A percentile compares a stretch with the other conserved stretches of the same genome.
Evolutionary conservation across 345 rosid genomes (phyloP).

Genomic region (Sonneratia caseolaris): DNA sequence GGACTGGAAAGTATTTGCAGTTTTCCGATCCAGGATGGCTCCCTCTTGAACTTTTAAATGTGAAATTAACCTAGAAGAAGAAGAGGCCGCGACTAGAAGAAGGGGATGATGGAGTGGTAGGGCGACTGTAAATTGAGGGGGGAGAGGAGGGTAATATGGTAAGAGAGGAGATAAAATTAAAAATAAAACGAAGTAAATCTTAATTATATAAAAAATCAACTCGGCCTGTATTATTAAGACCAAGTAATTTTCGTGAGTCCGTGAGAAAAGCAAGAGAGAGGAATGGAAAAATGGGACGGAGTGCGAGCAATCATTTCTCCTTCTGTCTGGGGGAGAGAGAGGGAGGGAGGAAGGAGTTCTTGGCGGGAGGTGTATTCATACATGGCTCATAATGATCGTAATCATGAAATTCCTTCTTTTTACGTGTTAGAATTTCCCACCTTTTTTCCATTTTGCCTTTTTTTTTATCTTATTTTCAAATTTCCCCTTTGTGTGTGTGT

Average conservation of each 20-base stretch:
- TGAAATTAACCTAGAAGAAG: background rate
- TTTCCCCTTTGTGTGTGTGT: too few species aligned
- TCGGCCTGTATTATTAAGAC: too few species aligned
- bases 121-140: background rate
- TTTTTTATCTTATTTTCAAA: background rate
- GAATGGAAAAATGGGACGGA: too few species aligned
- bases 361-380: background rate
- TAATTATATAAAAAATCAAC: too few species aligned
- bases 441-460: background rate
- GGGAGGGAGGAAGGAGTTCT: background rate
- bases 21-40: too few species aligned
- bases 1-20: too few species aligned
- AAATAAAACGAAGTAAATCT: too few species aligned
- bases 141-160: background rate
- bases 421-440: background rate
- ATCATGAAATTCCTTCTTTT: conserved; percentile 6
- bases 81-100: background rate
- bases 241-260: background rate
- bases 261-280: background rate
- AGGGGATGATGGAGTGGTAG: too few species aligned
- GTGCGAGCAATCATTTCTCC: background rate
- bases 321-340: conserved; percentile 2
- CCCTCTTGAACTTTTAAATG: too few species aligned
- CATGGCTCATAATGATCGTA: conserved; percentile 2
- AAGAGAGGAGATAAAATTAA: background rate